A percentile compares a stretch with the other conserved stretches of the same genome.
These are phyloP conservation scores for Crithidia sp. DNA, from an alignment of 208 protist species.

Conservation along the genomic window DNA sequence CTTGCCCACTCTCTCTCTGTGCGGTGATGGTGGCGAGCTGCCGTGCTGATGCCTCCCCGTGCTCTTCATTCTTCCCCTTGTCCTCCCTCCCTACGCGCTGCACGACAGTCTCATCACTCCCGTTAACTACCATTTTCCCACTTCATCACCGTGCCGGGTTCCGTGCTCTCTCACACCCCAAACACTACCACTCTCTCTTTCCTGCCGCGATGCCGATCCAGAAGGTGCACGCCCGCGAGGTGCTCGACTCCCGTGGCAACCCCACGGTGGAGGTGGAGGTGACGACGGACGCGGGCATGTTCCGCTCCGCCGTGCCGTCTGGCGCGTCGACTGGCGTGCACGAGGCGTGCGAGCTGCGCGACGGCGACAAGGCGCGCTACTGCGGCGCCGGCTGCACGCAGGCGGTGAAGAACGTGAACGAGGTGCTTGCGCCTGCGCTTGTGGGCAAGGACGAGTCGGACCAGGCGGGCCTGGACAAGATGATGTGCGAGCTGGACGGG, in stretches of 20 bases:
- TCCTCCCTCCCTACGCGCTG: no score
- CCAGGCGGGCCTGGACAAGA: constrained; percentile 93
- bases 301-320: constrained; percentile 97
- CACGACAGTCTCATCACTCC: no score
- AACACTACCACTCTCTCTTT: not conserved
- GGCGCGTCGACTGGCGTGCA: constrained; percentile 99
- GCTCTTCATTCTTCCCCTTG: no score
- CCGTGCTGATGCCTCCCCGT: no score
- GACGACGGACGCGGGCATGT: constrained; percentile 94
- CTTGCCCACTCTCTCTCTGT: no score
- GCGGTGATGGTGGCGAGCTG: constrained; percentile 25
- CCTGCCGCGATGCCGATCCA: constrained; percentile 70
- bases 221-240: constrained; percentile 88
- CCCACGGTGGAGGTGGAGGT: constrained; percentile 97
- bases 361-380: constrained; percentile 95
- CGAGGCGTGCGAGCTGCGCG: constrained; percentile 98
- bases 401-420: constrained; percentile 98
- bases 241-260: constrained; percentile 92
- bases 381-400: constrained; percentile 96
- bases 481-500: constrained; percentile 97
- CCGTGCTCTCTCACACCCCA: no score
- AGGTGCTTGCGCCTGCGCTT: constrained; percentile 92
- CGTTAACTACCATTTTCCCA: no score
- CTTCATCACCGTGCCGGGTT: no score
- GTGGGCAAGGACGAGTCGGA: constrained; percentile 93